A percentile compares a stretch with the other conserved stretches of the same genome.
phyloP scores from a whole-genome alignment of 805 yeast genomes.

The Metschnikowia anglica region DNA sequence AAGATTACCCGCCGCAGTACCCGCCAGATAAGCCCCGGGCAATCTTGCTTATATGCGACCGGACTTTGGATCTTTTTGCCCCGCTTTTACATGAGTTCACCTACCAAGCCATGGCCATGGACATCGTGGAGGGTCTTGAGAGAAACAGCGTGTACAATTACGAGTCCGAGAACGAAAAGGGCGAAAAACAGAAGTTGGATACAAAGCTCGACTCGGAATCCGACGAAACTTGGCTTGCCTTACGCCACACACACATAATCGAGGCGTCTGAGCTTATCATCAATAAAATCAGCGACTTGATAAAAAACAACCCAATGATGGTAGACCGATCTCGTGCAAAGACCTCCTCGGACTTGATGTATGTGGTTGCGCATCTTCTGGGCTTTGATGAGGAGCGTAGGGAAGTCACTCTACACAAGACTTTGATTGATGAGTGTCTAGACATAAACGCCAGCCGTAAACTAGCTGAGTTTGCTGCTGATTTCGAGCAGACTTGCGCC shows the following conservation, averaged over 20 bases:
- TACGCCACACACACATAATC: constrained; percentile 73
- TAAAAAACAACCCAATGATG: constrained; percentile 71
- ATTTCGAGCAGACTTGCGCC: constrained; percentile 79
- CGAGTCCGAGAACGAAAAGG: constrained; percentile 53
- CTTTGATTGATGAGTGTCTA: constrained; percentile 64
- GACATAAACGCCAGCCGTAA: constrained; percentile 54
- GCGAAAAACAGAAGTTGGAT: constrained; percentile 30
- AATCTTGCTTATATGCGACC: constrained; percentile 71
- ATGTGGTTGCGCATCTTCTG: constrained; percentile 67
- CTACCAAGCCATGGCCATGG: constrained; percentile 91
- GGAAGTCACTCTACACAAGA: constrained; percentile 57
- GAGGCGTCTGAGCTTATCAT: constrained; percentile 66
- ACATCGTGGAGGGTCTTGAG: constrained; percentile 50
- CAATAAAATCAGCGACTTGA: constrained; percentile 59
- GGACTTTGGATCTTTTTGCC: constrained; percentile 78
- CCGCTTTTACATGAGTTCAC: constrained; percentile 87
- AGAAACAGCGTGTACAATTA: constrained; percentile 49
- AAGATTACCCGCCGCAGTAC: constrained; percentile 59
- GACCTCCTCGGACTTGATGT: constrained; percentile 67
- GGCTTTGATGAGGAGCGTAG: constrained; percentile 68
- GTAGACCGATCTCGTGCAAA: constrained; percentile 66
- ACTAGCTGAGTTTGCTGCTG: constrained; percentile 68
- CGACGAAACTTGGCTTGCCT: constrained; percentile 68
- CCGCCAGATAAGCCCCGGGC: constrained; percentile 62
- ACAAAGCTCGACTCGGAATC: constrained; percentile 54